These are phyloP conservation scores for Magnusiomyces sp. DNA, from an alignment of 1,139 yeast genomes.

Conservation along the genomic window DNA sequence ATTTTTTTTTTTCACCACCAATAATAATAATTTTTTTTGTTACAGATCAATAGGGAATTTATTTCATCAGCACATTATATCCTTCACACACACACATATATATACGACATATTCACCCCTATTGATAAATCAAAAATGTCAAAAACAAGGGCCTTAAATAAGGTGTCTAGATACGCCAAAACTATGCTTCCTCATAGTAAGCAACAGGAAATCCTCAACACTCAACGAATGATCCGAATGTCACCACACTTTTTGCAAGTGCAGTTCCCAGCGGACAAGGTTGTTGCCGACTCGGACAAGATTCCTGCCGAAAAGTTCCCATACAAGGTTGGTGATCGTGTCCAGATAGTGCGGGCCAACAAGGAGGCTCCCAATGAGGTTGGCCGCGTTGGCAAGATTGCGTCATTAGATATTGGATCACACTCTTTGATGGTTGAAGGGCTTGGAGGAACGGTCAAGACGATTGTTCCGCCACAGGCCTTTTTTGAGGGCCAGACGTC, in stretches of 20 bases:
- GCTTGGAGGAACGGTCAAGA: slow-evolving; percentile 41
- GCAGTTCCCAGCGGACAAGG: slow-evolving; percentile 16
- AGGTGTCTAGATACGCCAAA: background rate
- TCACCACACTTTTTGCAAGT: slow-evolving; percentile 23
- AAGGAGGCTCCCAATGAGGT: slow-evolving; percentile 32
- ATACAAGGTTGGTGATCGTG: slow-evolving; percentile 55
- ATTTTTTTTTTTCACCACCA: too few relatives aligned
- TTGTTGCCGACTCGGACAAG: slow-evolving; percentile 14
- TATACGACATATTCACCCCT: too few relatives aligned
- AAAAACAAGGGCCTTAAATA: background rate
- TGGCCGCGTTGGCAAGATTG: slow-evolving; percentile 61
- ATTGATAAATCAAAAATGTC: too few relatives aligned
- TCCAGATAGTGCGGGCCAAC: slow-evolving; percentile 55
- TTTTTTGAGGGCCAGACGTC: slow-evolving; percentile 71
- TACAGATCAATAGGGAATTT: too few relatives aligned
- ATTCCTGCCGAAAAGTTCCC: slow-evolving; percentile 42
- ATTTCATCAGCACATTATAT: too few relatives aligned
- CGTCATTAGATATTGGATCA: slow-evolving; percentile 39
- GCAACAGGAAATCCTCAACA: slow-evolving; percentile 16
- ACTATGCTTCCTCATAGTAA: slow-evolving; percentile 3
- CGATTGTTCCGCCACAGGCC: slow-evolving; percentile 56
- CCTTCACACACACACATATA: too few relatives aligned
- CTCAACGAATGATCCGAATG: slow-evolving; percentile 16
- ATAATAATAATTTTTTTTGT: too few relatives aligned
- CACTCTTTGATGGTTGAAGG: slow-evolving; percentile 49